A percentile compares a stretch with the other conserved stretches of the same genome.
phyloP scores from a whole-genome alignment of 768 basidiomycete species.

The Mycena galericulata region DNA sequence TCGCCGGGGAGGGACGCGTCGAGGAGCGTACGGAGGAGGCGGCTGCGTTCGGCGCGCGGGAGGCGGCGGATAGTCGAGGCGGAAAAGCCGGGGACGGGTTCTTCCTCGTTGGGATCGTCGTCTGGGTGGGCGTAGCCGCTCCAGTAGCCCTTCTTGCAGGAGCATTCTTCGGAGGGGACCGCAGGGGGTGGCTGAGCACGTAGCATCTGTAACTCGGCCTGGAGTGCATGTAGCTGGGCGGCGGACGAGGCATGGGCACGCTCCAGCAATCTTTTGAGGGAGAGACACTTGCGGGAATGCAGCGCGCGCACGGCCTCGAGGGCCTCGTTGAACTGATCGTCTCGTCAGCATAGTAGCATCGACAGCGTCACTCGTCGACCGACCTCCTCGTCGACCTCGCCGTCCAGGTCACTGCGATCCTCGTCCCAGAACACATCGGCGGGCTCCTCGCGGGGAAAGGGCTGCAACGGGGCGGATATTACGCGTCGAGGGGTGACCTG shows the following conservation, averaged over 20 bases:
- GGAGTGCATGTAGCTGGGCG: slow-evolving; percentile 86
- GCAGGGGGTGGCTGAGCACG: slow-evolving; percentile 52
- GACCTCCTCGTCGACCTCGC: slow-evolving; percentile 81
- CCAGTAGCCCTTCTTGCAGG: slow-evolving; percentile 73
- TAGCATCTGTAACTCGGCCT: slow-evolving; percentile 81
- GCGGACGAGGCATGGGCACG: slow-evolving; percentile 83
- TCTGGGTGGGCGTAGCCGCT: slow-evolving; percentile 69
- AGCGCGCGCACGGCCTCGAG: slow-evolving; percentile 53
- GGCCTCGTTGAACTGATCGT: slow-evolving; percentile 38
- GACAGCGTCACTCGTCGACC: slow-evolving; percentile 26
- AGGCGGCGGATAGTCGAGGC: slow-evolving; percentile 41
- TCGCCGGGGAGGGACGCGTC: slow-evolving; percentile 69
- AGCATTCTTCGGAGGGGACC: slow-evolving; percentile 26
- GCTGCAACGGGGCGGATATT: slow-evolving; percentile 42
- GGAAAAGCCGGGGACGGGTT: slow-evolving; percentile 48
- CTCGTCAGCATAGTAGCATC: slow-evolving; percentile 10
- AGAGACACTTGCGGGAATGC: slow-evolving; percentile 70
- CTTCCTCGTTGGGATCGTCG: slow-evolving; percentile 55
- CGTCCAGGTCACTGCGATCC: slow-evolving; percentile 61
- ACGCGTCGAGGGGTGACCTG: slow-evolving; percentile 40
- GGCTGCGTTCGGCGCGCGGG: slow-evolving; percentile 30
- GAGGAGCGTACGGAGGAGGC: slow-evolving; percentile 31
- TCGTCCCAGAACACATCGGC: slow-evolving; percentile 79
- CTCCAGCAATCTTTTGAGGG: slow-evolving; percentile 85
- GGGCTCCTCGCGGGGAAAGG: slow-evolving; percentile 63